Base-by-base conservation (phyloP, 495 filamentous ascomycete genomes). In the Penicillium flavigenum region DNA sequence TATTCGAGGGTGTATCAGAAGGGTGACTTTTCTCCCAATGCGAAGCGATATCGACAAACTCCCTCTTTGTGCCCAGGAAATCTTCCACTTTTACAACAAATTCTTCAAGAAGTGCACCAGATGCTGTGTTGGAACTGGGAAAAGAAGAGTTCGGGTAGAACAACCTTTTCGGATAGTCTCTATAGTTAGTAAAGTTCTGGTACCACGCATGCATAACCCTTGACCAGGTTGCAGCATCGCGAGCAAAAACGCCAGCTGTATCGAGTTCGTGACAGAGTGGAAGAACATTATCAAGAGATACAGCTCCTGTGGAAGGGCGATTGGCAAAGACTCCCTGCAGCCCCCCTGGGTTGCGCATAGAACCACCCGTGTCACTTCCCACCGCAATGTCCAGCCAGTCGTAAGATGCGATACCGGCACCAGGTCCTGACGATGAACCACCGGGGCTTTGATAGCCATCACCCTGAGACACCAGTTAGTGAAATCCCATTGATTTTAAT, bases 331-430 rank as follows among this genome's bases (percentile, higher is more conserved):
- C 47, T n/a, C 75, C 75, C 45, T 72, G 65, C 29, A 68, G 60
- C 6, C 66, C 56, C 16, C 68, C 71, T 1, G 73, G 76, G 17
- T 63, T 67, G 4, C 76, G 67, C 48, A 74, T 72, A 2, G 69
- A 73, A 17, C 76, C 77, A 47, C 76, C 78, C 0, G 76, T 79
- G 54, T 80, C 76, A 31, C 70, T 75, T 12, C 82, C 82, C 1
- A 86, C 47, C 2, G 73, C 62, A 16, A 77, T 57, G 53, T 79
- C 76, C 0, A 79, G 62, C 76, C 74, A 77, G 49, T 66, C 59
- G 39, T 79, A 79, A 1, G 73, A 56, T 27, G 58, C 74, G 9
- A 75, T 69, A 8, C 65, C 71, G 9, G 70, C 69, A 16, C 69
- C 76, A 6, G 74, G 61, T 6, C 76, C 76, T 6, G 76, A 64